Percentiles rank a stretch among this genome's conserved stretches.
Evolutionary conservation across 768 basidiomycete genomes (phyloP).

Genomic region (Amanita fuliginea): DNA sequence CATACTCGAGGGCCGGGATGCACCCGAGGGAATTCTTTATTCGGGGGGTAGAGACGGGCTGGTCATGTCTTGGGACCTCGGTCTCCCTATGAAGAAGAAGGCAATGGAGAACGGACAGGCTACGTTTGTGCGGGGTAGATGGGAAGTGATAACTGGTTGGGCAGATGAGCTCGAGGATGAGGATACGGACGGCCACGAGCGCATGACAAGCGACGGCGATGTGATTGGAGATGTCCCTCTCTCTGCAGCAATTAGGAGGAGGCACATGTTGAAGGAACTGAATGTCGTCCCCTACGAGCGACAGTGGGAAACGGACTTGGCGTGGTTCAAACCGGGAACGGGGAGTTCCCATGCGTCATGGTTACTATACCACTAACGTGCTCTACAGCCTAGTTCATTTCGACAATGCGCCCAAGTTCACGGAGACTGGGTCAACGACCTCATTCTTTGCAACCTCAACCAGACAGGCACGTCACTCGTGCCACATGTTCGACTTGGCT

Average conservation of each 20-base stretch:
- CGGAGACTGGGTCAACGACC: constrained; percentile 95
- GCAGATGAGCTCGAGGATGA: constrained; percentile 59
- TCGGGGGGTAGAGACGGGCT: constrained; percentile 85
- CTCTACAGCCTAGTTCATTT: constrained; percentile 46
- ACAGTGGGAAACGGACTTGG: constrained; percentile 70
- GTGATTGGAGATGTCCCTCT: constrained; percentile 58
- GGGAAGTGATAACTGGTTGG: constrained; percentile 86
- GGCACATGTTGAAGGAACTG: constrained; percentile 21
- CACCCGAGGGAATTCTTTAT: constrained; percentile 83
- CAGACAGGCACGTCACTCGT: constrained; percentile 53
- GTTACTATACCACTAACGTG: constrained; percentile 3
- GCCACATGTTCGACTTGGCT: constrained; percentile 5
- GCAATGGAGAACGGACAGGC: constrained; percentile 16
- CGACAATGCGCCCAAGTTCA: constrained; percentile 85
- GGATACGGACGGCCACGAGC: constrained; percentile 47
- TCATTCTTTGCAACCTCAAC: constrained; percentile 83
- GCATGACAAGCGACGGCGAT: constrained; percentile 56
- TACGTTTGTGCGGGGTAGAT: constrained; percentile 26
- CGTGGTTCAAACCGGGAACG: constrained; percentile 33
- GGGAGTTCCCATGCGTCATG: constrained; percentile 24
- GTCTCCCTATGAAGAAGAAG: constrained; percentile 47
- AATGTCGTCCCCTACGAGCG: constrained; percentile 51
- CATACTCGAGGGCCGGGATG: constrained; percentile 45
- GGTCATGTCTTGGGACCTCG: constrained; percentile 81
- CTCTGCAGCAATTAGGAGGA: constrained; percentile 18